phyloP scores from a whole-genome alignment of 371 early-diverging fungal species.

The Mortierella sp. region DNA sequence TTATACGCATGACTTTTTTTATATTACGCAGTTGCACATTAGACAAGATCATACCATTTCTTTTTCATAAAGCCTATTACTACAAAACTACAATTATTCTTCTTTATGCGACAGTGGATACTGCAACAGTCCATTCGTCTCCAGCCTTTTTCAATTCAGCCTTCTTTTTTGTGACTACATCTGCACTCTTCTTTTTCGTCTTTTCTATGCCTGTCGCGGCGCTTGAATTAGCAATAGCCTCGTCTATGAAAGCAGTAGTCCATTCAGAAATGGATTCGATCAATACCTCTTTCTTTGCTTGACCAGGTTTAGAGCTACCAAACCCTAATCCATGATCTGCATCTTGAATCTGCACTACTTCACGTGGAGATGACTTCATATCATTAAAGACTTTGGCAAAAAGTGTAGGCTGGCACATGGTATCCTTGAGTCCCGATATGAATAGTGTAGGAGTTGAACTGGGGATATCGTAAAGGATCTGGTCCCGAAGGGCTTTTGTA shows the following conservation, averaged over 20 bases:
- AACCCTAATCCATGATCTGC: conserved; percentile 49
- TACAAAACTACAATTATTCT: not conserved
- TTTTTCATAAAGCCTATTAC: not conserved
- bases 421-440: conserved; percentile 46
- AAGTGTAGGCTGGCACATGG: conserved; percentile 39
- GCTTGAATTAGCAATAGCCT: conserved; percentile 16
- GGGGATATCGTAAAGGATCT: conserved; percentile 44
- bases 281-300: conserved; percentile 40
- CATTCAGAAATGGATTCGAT: conserved; percentile 25
- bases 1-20: not conserved
- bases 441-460: conserved; percentile 24
- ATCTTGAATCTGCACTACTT: conserved; percentile 30
- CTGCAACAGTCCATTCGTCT: conserved; percentile 42
- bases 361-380: conserved; percentile 37
- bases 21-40: not conserved
- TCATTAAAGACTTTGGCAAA: conserved; percentile 40
- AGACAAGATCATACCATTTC: not conserved
- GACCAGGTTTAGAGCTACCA: conserved; percentile 31
- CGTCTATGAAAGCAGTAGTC: conserved; percentile 40
- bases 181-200: not conserved
- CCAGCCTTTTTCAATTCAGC: conserved; percentile 37
- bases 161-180: conserved; percentile 21
- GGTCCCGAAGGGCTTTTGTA: conserved; percentile 41
- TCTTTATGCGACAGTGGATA: conserved; percentile 16
- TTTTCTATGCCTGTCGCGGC: not conserved